These are phyloP conservation scores for Neospora caninum DNA, from an alignment of 169 alveolate species.

Conservation along the genomic window DNA sequence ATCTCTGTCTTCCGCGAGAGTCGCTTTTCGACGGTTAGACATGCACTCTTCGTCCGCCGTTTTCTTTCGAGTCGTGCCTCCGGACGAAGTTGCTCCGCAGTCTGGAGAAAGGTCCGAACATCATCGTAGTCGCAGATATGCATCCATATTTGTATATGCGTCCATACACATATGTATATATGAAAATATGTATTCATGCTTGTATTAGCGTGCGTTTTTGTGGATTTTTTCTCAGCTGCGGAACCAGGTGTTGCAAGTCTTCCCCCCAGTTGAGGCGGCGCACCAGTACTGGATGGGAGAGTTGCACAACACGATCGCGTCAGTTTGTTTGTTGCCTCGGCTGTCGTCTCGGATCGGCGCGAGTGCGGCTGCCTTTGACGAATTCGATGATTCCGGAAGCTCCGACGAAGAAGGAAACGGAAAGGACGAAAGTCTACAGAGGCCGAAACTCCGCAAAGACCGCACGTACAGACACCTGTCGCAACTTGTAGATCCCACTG, in stretches of 20 bases:
- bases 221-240: constrained; percentile 40
- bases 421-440: constrained; percentile 13
- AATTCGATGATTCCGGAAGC: background rate
- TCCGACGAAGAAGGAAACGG: constrained; percentile 29
- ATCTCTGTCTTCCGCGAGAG: no score
- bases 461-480: constrained; percentile 45
- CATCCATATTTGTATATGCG: background rate
- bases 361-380: background rate
- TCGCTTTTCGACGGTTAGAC: no score
- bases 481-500: constrained; percentile 1
- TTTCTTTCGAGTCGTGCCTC: no score
- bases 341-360: constrained; percentile 31
- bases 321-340: constrained; percentile 64
- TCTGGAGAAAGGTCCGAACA: background rate
- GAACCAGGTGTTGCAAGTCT: constrained; percentile 63
- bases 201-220: background rate
- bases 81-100: background rate
- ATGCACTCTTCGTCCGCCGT: no score
- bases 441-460: background rate
- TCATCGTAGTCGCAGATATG: background rate
- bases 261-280: constrained; percentile 71
- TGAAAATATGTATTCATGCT: background rate
- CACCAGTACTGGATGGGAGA: constrained; percentile 72
- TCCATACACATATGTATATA: background rate
- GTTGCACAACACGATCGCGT: constrained; percentile 62